These are phyloP conservation scores for Aspergillus novofumigatus DNA, from an alignment of 2,329 filamentous ascomycete genomes.

Conservation along the genomic window DNA sequence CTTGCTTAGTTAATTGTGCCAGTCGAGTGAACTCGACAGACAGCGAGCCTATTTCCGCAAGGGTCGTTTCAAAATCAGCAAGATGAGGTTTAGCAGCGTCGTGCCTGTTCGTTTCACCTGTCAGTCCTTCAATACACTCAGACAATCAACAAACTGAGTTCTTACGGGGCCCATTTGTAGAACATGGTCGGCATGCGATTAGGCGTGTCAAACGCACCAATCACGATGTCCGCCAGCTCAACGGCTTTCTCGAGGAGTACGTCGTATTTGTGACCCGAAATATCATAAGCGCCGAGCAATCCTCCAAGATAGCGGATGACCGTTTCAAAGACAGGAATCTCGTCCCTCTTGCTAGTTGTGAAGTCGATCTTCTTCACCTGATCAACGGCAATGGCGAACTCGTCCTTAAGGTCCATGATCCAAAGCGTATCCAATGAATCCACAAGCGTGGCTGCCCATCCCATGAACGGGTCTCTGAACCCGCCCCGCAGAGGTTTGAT, in stretches of 20 bases:
- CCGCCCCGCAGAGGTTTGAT: constrained; percentile 66
- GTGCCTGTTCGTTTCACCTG: constrained; percentile 25
- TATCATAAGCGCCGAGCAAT: constrained; percentile 78
- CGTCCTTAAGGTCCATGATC: constrained; percentile 75
- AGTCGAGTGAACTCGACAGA: constrained; percentile 86
- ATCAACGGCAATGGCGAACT: constrained; percentile 73
- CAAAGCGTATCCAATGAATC: constrained; percentile 79
- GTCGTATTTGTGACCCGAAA: constrained; percentile 66
- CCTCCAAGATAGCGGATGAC: constrained; percentile 89
- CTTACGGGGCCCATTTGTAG: constrained; percentile 69
- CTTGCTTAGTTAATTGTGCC: constrained; percentile 74
- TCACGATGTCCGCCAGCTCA: constrained; percentile 74
- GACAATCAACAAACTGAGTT: constrained; percentile 7
- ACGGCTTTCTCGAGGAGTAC: constrained; percentile 72
- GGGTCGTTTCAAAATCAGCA: constrained; percentile 53
- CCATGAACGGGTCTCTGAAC: constrained; percentile 77
- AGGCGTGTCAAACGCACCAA: constrained; percentile 82
- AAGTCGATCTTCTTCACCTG: constrained; percentile 76
- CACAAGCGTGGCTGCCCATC: constrained; percentile 84
- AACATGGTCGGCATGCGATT: constrained; percentile 87
- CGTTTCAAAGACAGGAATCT: constrained; percentile 90
- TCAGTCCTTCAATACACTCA: not conserved
- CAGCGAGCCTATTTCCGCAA: constrained; percentile 72
- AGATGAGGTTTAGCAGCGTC: constrained; percentile 61
- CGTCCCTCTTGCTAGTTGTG: constrained; percentile 60